Evolutionary conservation across 169 alveolate genomes (phyloP).

Genomic region (Amoebophrya sp.): DNA sequence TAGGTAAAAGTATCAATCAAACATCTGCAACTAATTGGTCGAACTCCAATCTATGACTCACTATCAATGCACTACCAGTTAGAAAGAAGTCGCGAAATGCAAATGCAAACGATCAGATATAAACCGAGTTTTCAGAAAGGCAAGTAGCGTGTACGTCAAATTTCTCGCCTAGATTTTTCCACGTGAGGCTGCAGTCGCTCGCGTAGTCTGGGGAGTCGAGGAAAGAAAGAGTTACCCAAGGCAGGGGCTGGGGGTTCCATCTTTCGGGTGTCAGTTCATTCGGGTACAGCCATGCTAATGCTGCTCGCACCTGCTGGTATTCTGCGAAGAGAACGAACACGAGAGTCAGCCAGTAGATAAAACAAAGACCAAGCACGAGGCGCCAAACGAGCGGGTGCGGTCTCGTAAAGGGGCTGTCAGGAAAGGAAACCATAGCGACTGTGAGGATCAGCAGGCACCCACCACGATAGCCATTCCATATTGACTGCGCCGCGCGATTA

Average conservation of each 20-base stretch:
- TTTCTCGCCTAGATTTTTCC: background rate
- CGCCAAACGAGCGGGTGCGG: slow-evolving; percentile 31
- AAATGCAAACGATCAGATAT: no score
- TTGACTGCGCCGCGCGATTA: no score
- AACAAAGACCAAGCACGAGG: background rate
- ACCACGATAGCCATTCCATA: background rate
- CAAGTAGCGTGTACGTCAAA: background rate
- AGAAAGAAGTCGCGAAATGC: no score
- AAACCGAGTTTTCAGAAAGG: no score
- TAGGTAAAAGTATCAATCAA: no score
- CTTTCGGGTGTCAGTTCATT: background rate
- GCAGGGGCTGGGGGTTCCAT: background rate
- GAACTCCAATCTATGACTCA: no score
- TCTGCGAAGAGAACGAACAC: background rate
- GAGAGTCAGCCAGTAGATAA: background rate
- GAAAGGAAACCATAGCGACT: background rate
- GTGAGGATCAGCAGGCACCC: background rate
- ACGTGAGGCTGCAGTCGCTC: background rate
- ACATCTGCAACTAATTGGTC: no score
- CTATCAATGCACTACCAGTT: no score
- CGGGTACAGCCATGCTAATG: background rate
- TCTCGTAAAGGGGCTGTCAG: slow-evolving; percentile 22
- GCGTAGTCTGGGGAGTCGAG: background rate
- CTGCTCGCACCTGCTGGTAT: background rate
- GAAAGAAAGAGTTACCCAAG: background rate